A percentile compares a stretch with the other conserved stretches of the same genome.
Evolutionary conservation across 345 rosid genomes (phyloP).

Genomic region (Syzygium aromaticum): DNA sequence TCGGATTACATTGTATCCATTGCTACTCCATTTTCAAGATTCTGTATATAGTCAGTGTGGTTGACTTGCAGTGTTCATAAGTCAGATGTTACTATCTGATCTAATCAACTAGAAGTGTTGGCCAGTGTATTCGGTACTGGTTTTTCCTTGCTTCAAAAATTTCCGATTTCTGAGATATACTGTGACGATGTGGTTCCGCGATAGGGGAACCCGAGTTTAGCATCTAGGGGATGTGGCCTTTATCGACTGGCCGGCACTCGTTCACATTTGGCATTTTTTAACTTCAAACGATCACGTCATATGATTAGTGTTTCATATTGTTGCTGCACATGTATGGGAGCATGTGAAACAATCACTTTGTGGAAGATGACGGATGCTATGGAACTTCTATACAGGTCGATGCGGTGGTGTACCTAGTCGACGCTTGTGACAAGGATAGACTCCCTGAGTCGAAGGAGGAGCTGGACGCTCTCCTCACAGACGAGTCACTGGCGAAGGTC

Average conservation of each 20-base stretch:
- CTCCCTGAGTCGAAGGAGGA: conserved; percentile 24
- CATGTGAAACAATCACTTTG: background rate
- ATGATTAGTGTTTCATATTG: background rate
- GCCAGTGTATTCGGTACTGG: background rate
- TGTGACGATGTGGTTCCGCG: background rate
- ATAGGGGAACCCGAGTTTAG: background rate
- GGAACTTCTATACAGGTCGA: conserved; percentile 5
- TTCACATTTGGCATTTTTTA: background rate
- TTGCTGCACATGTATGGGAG: background rate
- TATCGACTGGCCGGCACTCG: background rate
- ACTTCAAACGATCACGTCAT: background rate
- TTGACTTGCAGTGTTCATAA: background rate
- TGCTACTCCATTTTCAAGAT: background rate
- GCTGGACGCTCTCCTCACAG: conserved; percentile 26
- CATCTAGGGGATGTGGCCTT: background rate
- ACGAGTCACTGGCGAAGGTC: conserved; percentile 15
- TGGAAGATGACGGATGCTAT: background rate
- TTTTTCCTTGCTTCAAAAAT: background rate
- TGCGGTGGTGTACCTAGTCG: conserved; percentile 26
- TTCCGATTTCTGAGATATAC: background rate
- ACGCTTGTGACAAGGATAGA: conserved; percentile 26
- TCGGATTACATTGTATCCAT: background rate
- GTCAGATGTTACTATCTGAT: background rate
- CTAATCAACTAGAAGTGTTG: background rate
- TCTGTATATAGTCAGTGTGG: background rate